Evolutionary conservation across 1,284 basidiomycete genomes (phyloP), one percentile per base, ranked within the genome.

Genomic region (Trametes polyzona): DNA sequence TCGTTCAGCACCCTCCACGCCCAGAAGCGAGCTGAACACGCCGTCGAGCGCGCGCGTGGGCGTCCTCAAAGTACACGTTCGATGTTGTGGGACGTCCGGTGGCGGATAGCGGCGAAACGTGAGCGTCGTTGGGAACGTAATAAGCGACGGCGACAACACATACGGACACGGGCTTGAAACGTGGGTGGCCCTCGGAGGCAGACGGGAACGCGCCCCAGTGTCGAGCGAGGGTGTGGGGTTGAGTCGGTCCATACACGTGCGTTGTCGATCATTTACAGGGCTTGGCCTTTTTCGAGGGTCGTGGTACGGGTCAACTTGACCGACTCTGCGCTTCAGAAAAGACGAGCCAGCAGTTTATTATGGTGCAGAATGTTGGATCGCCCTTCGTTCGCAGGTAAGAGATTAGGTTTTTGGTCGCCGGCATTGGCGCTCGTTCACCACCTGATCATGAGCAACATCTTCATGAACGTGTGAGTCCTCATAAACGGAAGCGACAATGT

Each of bases 181-280:
- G 44, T 47, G 44, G 36, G 44, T 47, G 36, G 27, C 19, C n/a
- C n/a, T n/a, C n/a, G n/a, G n/a, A n/a, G n/a, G n/a, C n/a, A n/a
- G n/a, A n/a, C n/a, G n/a, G n/a, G n/a, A n/a, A n/a, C n/a, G n/a
- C n/a, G n/a, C n/a, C n/a, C n/a, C n/a, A n/a, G n/a, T n/a, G n/a
- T n/a, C n/a, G n/a, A n/a, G n/a, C n/a, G n/a, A n/a, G n/a, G n/a
- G n/a, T n/a, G n/a, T n/a, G n/a, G n/a, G n/a, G 19, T 23, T 12
- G 19, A 6, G 37, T 27, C 14, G 29, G 29, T 41, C 17, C 44
- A 54, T 40, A 47, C 52, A 54, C 52, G 52, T 54, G 52, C 52
- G 52, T 47, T 33, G 19, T 26, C 24, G 43, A 47, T 41, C 48
- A 41, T 24, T 32, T 23, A 29, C 30, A 9, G 43, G n/a, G 43